Evolutionary conservation across 345 rosid species (phyloP), one percentile per base, ranked within the genome.

Genomic region (Psidium guajava): DNA sequence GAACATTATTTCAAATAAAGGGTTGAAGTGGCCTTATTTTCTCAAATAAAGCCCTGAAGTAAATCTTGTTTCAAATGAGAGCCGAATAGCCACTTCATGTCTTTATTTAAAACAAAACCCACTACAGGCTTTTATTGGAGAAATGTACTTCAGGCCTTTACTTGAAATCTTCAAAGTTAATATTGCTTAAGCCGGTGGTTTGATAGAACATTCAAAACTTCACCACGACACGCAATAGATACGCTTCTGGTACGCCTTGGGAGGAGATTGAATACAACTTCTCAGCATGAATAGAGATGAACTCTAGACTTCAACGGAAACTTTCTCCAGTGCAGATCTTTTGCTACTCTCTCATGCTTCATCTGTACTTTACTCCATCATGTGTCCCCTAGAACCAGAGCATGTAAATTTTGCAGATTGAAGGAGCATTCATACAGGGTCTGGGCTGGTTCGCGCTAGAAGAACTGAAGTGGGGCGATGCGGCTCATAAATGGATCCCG

Each of bases 381-480:
- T 50, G 3, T 50, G 49, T 12, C 14, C 52, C 52, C 52, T 10
- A 54, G 7, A 54, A 54, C 57, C 25, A 20, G 10, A 54, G 57
- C 57, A 20, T 54, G 57, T 21, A 54, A 54, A n/a, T 20, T 83
- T 25, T 82, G 82, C 94, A 96, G 99, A 91, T 95, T 82, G 98
- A 96, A 92, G 99, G 98, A 84, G 98, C 99, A 16, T 96, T 96
- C 73, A 85, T 94, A 56, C 99, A 95, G 93, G 99, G 99, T 83
- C 87, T 95, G 25, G 99, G 99, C 27, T 96, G 98, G 99, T 92
- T 91, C 87, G 98, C 98, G 83, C 82, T 96, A 83, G 99, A 96
- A 92, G 99, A 96, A 87, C 92, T 96, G 13, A 96, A 96, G 86
- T 93, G 98, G 98, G 98, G 98, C 24, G 99, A 95, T 87, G 86